Base-by-base conservation (phyloP, 1,139 yeast genomes). In the Yamadazyma sp. region DNA sequence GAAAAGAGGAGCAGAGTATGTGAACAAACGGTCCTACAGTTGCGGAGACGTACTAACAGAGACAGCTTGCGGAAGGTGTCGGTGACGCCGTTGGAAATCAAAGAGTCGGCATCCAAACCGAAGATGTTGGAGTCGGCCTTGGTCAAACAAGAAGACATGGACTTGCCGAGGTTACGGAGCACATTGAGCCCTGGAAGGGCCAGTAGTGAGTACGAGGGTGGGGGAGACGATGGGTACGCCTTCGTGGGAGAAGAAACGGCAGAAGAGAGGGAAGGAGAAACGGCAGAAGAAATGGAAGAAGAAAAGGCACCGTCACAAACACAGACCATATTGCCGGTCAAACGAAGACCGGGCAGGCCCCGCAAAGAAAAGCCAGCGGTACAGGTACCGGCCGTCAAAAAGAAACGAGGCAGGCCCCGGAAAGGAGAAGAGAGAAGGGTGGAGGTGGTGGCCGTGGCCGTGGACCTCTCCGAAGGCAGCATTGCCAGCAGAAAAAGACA, bases 1-100 rank as follows among this genome's bases (percentile, higher is more conserved):
- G 33, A 55, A 61, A 27, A 56, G 75, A 38, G 76, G 76, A 6
- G 63, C 75, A 26, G 73, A 68, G 73, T 68, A 66, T 45, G 74
- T 64, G 22, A 9, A 4, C 7, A 16, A 16, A 5, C 18, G 16
- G 12, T 17, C 8, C 8, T 5, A 20, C 17, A 16, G 3, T 6
- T 24, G 12, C 15, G 11, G 4, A 14, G 5, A 3, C 17, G 9
- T 41, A 38, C 46, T 46, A 45, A 44, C 49, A 27, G 28, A 9
- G 38, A 5, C 30, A 39, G 48, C 23, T 38, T 43, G 33, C 37
- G 47, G 36, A 44, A 37, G 36, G 51, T 48, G 8, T 41, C 38
- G 26, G 47, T 48, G 2, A 37, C 40, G 9, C 48, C 47, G 4
- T 40, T 48, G 28, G 37, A 27, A n/a, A 48, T 48, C 9, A 18